Base-by-base conservation (phyloP, 1,284 basidiomycete genomes). In the Boletus nobilissimus region DNA sequence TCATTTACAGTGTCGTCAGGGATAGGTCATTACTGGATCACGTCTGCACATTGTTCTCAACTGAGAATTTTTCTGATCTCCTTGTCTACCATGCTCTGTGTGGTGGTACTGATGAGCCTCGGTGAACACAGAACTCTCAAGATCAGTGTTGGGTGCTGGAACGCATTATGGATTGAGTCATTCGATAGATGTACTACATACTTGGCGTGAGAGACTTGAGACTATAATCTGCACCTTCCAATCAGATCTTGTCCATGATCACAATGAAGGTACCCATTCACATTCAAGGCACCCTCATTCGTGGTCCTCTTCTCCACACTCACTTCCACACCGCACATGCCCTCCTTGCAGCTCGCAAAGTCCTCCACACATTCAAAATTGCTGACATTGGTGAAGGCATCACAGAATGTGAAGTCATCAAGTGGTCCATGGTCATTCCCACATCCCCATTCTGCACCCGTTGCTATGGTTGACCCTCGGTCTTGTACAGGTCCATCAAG, bases 301-400 rank as follows among this genome's bases (percentile, higher is more conserved):
- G 88, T 51, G 85, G 87, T n/a, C 83, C 81, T n/a, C 79, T 84
- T 73, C 78, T 87, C 48, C 83, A 81, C 39, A 86, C 87, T 0
- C 85, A 85, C 76, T 91, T 93, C 78, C 91, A 93, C 81, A 86
- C 88, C 1, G 89, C 88, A 7, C 79, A 79, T 16, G 70, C 87
- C 38, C 82, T 81, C 24, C 87, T 86, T 79, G 83, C 79, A 77
- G 84, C 87, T 73, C 87, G 76, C 67, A 92, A 90, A 77, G 88
- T 90, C 14, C 81, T 92, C 19, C 91, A 93, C 77, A 90, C 89
- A 22, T 98, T 98, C 90, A 96, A 95, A 80, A 92, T 98, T n/a
- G 96, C 97, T 24, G 97, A 99, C 85, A 97, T 98, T 81, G 97
- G 97, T 18, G 97, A 99, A 87, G 97, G 94, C 19, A 95, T 95